Conservation (phyloP, 768 basidiomycete genomes). For the Tulasnella sp. region DNA sequence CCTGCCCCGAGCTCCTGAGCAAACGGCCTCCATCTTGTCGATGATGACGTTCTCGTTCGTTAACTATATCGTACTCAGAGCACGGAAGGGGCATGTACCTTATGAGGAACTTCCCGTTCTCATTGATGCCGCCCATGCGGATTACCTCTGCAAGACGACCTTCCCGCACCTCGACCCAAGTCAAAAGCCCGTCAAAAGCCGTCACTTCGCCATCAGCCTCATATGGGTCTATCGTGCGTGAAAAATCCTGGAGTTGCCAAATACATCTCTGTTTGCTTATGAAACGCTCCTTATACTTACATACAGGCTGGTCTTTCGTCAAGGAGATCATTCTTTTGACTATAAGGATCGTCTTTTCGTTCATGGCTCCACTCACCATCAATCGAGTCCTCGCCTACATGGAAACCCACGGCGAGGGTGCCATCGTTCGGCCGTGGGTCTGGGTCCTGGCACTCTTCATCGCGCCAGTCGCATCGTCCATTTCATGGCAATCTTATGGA, state of each 20-base stretch:
- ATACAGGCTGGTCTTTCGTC: slow-evolving; percentile 18
- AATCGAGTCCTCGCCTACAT: slow-evolving; percentile 36
- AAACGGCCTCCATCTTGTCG: slow-evolving; percentile 39
- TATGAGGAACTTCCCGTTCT: slow-evolving; percentile 34
- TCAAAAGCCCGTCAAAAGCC: slow-evolving; percentile 22
- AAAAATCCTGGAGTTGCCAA: neutral
- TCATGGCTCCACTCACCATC: neutral
- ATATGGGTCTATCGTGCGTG: slow-evolving; percentile 22
- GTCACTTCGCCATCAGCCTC: slow-evolving; percentile 26
- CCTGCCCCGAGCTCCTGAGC: slow-evolving; percentile 33
- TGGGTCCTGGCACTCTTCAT: slow-evolving; percentile 34
- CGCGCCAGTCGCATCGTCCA: slow-evolving; percentile 23
- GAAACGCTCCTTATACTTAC: too few relatives aligned
- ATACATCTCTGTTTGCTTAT: too few relatives aligned
- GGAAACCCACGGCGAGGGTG: slow-evolving; percentile 39
- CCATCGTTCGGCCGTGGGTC: slow-evolving; percentile 45
- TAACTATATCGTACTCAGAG: slow-evolving; percentile 39
- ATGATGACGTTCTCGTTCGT: slow-evolving; percentile 42
- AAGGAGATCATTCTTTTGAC: slow-evolving; percentile 16
- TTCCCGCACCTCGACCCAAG: slow-evolving; percentile 26
- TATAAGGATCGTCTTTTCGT: slow-evolving; percentile 1
- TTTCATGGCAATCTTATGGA: slow-evolving; percentile 45
- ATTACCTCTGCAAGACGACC: slow-evolving; percentile 26
- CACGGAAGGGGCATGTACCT: slow-evolving; percentile 35
- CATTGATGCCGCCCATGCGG: slow-evolving; percentile 33